phyloP scores from a whole-genome alignment of 805 yeast species.

The Kodamaea sagamina region DNA sequence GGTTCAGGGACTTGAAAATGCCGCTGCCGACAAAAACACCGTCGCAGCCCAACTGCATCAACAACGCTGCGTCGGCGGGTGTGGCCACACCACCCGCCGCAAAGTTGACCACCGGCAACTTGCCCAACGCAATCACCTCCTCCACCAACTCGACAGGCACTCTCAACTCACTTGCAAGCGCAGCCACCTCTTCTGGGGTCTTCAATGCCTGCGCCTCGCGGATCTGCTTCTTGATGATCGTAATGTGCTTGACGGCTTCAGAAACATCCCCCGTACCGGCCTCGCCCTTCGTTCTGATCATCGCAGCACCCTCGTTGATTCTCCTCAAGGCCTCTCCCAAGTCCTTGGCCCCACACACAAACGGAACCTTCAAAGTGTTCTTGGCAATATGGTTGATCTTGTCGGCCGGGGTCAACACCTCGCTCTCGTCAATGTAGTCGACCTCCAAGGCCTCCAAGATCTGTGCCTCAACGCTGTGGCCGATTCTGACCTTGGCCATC shows the following conservation, averaged over 20 bases:
- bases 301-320: slow-evolving; percentile 80
- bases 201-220: slow-evolving; percentile 42
- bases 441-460: slow-evolving; percentile 68
- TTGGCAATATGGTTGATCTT: slow-evolving; percentile 64
- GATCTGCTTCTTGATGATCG: slow-evolving; percentile 59
- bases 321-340: slow-evolving; percentile 82
- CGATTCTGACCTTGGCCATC: slow-evolving; percentile 86
- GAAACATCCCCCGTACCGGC: slow-evolving; percentile 88
- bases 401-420: slow-evolving; percentile 83
- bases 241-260: slow-evolving; percentile 77
- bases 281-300: slow-evolving; percentile 86
- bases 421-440: slow-evolving; percentile 83
- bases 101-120: slow-evolving; percentile 79
- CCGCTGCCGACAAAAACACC: slow-evolving; percentile 81
- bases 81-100: slow-evolving; percentile 91
- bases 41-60: slow-evolving; percentile 80
- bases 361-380: slow-evolving; percentile 64
- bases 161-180: slow-evolving; percentile 56
- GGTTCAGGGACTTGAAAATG: slow-evolving; percentile 72
- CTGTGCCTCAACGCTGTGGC: slow-evolving; percentile 82
- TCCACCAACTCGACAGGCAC: slow-evolving; percentile 59
- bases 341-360: slow-evolving; percentile 82
- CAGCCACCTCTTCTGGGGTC: slow-evolving; percentile 47
- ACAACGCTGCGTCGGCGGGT: slow-evolving; percentile 83
- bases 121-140: slow-evolving; percentile 47